Evolutionary conservation across 495 filamentous ascomycete species (phyloP).

Genomic region (Pseudomonodictys pantanalensis): DNA sequence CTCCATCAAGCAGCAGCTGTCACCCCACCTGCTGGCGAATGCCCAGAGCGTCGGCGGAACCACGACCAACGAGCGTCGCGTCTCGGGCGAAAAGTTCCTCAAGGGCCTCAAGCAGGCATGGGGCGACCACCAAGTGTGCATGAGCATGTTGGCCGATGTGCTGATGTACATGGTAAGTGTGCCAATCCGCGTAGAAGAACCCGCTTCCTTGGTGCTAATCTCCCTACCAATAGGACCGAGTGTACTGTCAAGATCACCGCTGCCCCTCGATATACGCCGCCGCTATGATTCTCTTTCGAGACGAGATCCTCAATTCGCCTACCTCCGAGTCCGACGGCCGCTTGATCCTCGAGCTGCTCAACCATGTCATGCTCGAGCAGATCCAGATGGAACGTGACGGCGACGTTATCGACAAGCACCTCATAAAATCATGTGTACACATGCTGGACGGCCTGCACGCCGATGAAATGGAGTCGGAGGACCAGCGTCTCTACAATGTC

Average conservation of each 20-base stretch:
- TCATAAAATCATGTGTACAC: slow-evolving; percentile 77
- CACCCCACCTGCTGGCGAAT: slow-evolving; percentile 50
- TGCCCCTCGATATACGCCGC: slow-evolving; percentile 76
- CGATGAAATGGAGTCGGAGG: slow-evolving; percentile 66
- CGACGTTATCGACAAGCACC: slow-evolving; percentile 78
- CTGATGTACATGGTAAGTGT: slow-evolving; percentile 95
- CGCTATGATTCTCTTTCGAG: slow-evolving; percentile 83
- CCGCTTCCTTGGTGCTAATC: too few species aligned
- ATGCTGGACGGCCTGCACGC: slow-evolving; percentile 94
- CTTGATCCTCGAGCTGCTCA: slow-evolving; percentile 65
- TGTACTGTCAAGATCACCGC: slow-evolving; percentile 66
- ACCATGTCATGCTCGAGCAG: slow-evolving; percentile 81
- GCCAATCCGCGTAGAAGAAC: too few species aligned
- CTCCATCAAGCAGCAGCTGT: slow-evolving; percentile 59
- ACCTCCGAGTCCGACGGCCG: slow-evolving; percentile 46
- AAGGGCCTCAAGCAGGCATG: slow-evolving; percentile 71
- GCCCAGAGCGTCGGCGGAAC: slow-evolving; percentile 41
- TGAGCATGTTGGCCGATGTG: slow-evolving; percentile 97
- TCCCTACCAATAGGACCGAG: slow-evolving; percentile 76
- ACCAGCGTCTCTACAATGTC: slow-evolving; percentile 77
- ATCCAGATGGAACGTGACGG: slow-evolving; percentile 89
- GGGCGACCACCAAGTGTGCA: slow-evolving; percentile 84
- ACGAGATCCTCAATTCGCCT: slow-evolving; percentile 66
- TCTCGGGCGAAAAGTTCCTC: slow-evolving; percentile 81
- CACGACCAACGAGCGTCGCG: slow-evolving; percentile 69